phyloP scores from a whole-genome alignment of 73 alveolate genomes.

The Effrenium voratum region DNA sequence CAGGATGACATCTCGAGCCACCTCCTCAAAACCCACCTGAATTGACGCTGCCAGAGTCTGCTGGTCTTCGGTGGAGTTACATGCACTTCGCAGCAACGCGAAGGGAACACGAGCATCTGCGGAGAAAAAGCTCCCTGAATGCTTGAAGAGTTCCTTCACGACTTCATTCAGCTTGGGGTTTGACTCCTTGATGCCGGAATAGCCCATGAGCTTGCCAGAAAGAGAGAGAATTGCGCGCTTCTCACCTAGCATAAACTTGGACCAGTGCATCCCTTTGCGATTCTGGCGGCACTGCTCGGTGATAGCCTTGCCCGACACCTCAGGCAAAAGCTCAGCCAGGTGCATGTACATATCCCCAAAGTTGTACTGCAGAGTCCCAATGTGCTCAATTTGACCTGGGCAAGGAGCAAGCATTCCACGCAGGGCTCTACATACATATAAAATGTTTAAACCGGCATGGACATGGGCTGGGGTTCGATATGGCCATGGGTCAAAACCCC shows the following conservation, averaged over 20 bases:
- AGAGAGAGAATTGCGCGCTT: not conserved
- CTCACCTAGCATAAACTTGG: not conserved
- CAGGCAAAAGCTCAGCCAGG: constrained; percentile 57
- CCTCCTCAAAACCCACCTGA: constrained; percentile 28
- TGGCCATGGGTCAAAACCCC: no score
- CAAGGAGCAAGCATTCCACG: no score
- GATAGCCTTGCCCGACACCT: constrained; percentile 6
- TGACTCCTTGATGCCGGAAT: constrained; percentile 26
- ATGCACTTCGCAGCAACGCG: not conserved
- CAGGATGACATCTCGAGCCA: not conserved
- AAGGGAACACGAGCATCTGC: not conserved
- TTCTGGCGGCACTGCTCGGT: not conserved
- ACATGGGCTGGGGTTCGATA: no score
- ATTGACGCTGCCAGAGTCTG: constrained; percentile 55
- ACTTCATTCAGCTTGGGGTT: not conserved
- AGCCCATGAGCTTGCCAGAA: constrained; percentile 81
- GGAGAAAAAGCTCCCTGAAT: constrained; percentile 4
- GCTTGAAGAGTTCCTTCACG: not conserved
- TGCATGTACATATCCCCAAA: constrained; percentile 25
- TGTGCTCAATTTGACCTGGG: constrained; percentile 20
- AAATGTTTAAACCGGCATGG: no score
- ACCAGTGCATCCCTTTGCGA: not conserved
- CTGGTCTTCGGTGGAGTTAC: constrained; percentile 16
- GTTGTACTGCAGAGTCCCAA: constrained; percentile 5
- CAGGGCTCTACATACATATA: no score